phyloP scores from a whole-genome alignment of 202 grass and related monocot species.

The Schoenoplectus tabernaemontani region DNA sequence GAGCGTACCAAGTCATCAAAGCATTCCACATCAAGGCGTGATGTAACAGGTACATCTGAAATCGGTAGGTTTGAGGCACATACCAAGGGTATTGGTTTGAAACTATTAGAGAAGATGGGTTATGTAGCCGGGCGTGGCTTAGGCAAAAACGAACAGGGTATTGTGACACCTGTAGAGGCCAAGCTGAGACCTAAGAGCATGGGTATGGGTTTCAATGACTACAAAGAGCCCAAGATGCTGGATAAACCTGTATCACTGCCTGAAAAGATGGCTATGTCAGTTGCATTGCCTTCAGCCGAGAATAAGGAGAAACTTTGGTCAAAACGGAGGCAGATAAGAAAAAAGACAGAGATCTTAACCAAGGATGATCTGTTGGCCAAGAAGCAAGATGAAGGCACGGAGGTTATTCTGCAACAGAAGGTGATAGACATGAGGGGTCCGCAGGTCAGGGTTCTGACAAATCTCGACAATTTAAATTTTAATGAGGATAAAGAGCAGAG shows the following conservation, averaged over 20 bases:
- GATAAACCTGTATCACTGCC: constrained; percentile 6
- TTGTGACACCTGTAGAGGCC: constrained; percentile 33
- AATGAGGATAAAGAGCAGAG: constrained; percentile 58
- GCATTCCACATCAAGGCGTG: constrained; percentile 24
- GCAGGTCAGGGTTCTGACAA: constrained; percentile 58
- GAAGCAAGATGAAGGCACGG: constrained; percentile 49
- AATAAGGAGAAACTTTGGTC: constrained; percentile 70
- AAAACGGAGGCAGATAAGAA: constrained; percentile 43
- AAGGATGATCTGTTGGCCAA: constrained; percentile 65
- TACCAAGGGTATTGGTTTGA: constrained; percentile 52
- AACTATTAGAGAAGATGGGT: constrained; percentile 64
- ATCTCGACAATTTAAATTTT: constrained; percentile 56
- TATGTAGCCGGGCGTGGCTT: constrained; percentile 67
- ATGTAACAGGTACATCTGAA: constrained; percentile 19
- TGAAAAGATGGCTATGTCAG: constrained; percentile 28
- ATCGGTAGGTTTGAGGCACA: constrained; percentile 45
- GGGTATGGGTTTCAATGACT: constrained; percentile 70
- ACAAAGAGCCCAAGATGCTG: constrained; percentile 61
- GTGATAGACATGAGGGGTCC: constrained; percentile 85
- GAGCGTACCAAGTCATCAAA: constrained; percentile 28
- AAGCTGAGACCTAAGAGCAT: constrained; percentile 62
- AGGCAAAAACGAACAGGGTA: constrained; percentile 72
- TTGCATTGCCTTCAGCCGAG: not conserved
- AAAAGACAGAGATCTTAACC: constrained; percentile 52
- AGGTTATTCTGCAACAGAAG: constrained; percentile 47